Conservation (phyloP, 352 stramenopile genomes). For the Pythium biforme region DNA sequence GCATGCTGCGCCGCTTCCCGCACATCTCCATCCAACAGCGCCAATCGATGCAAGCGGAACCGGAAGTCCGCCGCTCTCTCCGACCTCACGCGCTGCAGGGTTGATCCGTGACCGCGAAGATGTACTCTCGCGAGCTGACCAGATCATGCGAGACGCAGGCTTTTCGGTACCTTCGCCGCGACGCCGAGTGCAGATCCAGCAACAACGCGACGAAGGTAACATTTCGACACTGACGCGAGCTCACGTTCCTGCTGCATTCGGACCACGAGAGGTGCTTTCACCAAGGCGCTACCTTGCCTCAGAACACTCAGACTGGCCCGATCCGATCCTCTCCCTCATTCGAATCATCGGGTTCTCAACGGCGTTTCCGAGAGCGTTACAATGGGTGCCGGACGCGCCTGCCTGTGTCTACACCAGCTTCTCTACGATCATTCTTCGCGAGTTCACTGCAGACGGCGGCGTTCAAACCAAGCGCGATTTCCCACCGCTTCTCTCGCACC, state of each 20-base stretch:
- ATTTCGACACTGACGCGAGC: neutral
- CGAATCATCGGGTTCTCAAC: slow-evolving; percentile 66
- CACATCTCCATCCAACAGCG: neutral
- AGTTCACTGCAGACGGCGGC: slow-evolving; percentile 17
- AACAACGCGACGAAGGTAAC: neutral
- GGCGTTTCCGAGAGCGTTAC: slow-evolving; percentile 38
- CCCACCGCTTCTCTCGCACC: neutral
- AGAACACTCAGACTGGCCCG: slow-evolving; percentile 47
- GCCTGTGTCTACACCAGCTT: slow-evolving; percentile 61
- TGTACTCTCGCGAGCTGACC: slow-evolving; percentile 25
- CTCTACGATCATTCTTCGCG: slow-evolving; percentile 61
- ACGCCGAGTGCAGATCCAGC: neutral
- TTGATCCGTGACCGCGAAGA: slow-evolving; percentile 30
- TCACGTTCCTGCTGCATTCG: neutral
- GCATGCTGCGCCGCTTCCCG: neutral
- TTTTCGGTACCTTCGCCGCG: slow-evolving; percentile 25
- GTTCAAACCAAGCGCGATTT: neutral
- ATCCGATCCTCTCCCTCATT: slow-evolving; percentile 58
- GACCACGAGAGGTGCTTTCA: neutral
- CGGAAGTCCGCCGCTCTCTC: slow-evolving; percentile 18
- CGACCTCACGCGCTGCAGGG: slow-evolving; percentile 19
- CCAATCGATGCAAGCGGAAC: neutral
- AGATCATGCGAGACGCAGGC: slow-evolving; percentile 32
- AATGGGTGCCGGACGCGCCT: slow-evolving; percentile 47
- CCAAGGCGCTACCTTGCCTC: slow-evolving; percentile 18